phyloP scores from a whole-genome alignment of 2,329 filamentous ascomycete genomes.

The Lecanicillium sp. region DNA sequence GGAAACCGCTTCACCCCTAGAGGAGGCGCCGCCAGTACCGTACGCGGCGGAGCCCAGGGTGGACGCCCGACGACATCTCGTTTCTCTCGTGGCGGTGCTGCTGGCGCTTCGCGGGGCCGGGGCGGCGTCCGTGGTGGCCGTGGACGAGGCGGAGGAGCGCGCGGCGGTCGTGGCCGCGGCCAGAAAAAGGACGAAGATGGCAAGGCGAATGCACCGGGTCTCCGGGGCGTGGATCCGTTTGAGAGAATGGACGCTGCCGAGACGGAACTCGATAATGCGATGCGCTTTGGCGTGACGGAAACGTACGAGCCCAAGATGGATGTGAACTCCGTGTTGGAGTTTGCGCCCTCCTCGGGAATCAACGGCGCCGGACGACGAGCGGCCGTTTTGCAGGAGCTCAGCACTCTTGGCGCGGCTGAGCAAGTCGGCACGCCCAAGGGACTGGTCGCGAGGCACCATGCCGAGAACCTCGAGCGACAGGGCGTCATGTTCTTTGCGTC shows the following conservation, averaged over 20 bases:
- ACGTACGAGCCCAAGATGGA: conserved; percentile 26
- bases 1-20: conserved; percentile 8
- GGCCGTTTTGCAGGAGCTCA: conserved; percentile 27
- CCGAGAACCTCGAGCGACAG: conserved; percentile 19
- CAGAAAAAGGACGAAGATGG: conserved; percentile 17
- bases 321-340: conserved; percentile 20
- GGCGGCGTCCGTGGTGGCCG: conserved; percentile 8
- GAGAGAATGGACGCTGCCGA: conserved; percentile 23
- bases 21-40: conserved; percentile 11
- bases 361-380: conserved; percentile 20
- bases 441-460: conserved; percentile 22
- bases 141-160: conserved; percentile 7
- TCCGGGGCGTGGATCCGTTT: conserved; percentile 16
- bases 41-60: conserved; percentile 2
- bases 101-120: conserved; percentile 2
- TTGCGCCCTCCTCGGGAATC: conserved; percentile 22
- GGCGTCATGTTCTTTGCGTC: conserved; percentile 26
- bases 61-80: background rate
- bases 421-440: conserved; percentile 21
- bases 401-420: conserved; percentile 26
- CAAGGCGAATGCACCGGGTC: conserved; percentile 8
- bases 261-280: conserved; percentile 25
- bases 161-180: conserved; percentile 10
- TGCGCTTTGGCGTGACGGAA: conserved; percentile 25
- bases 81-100: conserved; percentile 1